Evolutionary conservation across 2,329 filamentous ascomycete species (phyloP).

Genomic region (Macrophomina pseudophaseolina): DNA sequence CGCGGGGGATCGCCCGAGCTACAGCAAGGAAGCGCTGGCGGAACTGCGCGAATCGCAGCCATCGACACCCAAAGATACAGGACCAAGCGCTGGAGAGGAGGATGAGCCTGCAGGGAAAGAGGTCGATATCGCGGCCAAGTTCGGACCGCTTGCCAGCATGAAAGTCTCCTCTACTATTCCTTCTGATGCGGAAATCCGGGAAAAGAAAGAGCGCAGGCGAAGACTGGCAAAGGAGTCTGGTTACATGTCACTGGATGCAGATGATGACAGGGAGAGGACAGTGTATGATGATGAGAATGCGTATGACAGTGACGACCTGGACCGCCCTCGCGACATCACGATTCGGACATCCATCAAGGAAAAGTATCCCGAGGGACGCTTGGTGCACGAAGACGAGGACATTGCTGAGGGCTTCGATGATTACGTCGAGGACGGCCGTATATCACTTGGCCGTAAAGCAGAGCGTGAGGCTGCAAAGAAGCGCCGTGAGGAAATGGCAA

Average conservation of each 20-base stretch:
- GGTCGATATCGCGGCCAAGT: constrained; percentile 55
- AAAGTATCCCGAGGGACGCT: constrained; percentile 69
- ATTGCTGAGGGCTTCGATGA: constrained; percentile 92
- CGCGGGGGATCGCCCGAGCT: constrained; percentile 71
- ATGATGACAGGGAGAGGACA: constrained; percentile 54
- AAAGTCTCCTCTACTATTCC: constrained; percentile 63
- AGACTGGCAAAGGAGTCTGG: constrained; percentile 70
- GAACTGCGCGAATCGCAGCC: constrained; percentile 87
- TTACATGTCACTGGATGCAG: constrained; percentile 68
- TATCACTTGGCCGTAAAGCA: constrained; percentile 78
- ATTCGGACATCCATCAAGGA: constrained; percentile 50
- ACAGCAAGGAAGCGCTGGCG: constrained; percentile 84
- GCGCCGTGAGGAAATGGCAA: constrained; percentile 78
- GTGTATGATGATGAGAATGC: constrained; percentile 39
- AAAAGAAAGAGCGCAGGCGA: constrained; percentile 89
- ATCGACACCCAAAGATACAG: constrained; percentile 73
- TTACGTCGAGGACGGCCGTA: constrained; percentile 82
- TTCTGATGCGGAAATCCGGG: constrained; percentile 81
- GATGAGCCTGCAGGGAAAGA: constrained; percentile 51
- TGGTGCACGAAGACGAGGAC: constrained; percentile 87
- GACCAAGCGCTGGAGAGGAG: constrained; percentile 42
- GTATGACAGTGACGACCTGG: constrained; percentile 47
- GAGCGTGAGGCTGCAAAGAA: constrained; percentile 71
- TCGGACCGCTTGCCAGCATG: constrained; percentile 58
- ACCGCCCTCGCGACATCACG: constrained; percentile 41